Conservation (phyloP, 805 yeast genomes). For the Wickerhamiella slavikovae region DNA sequence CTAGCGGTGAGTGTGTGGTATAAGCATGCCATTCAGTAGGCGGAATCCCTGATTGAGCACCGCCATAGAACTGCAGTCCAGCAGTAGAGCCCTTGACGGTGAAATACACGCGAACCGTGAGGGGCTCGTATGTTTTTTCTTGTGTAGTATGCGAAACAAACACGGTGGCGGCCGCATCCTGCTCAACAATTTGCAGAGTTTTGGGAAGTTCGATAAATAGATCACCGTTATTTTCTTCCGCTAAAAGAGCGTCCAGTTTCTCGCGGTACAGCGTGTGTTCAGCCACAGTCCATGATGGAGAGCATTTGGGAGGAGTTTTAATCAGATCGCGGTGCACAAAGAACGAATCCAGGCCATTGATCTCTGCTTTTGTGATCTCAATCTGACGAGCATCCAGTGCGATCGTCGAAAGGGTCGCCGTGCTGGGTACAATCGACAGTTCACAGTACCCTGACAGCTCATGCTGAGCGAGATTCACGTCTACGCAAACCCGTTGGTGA, state of each 20-base stretch:
- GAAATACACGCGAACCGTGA: slow-evolving; percentile 50
- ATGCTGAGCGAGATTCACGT: slow-evolving; percentile 50
- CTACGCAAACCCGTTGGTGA: slow-evolving; percentile 65
- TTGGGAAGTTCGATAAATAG: slow-evolving; percentile 44
- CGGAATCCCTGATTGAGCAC: slow-evolving; percentile 23
- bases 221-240: slow-evolving; percentile 42
- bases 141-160: slow-evolving; percentile 17
- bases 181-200: slow-evolving; percentile 36
- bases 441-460: slow-evolving; percentile 58
- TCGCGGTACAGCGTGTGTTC: slow-evolving; percentile 10
- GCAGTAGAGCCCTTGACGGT: slow-evolving; percentile 40
- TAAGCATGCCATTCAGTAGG: slow-evolving; percentile 59
- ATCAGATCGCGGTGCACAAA: slow-evolving; percentile 37
- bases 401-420: slow-evolving; percentile 33
- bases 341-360: slow-evolving; percentile 39
- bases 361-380: slow-evolving; percentile 33
- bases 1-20: slow-evolving; percentile 59
- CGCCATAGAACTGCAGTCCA: slow-evolving; percentile 61
- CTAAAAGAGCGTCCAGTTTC: slow-evolving; percentile 16
- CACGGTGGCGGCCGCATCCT: slow-evolving; percentile 21
- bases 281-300: slow-evolving; percentile 12
- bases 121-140: slow-evolving; percentile 35
- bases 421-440: slow-evolving; percentile 55
- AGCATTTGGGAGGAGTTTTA: slow-evolving; percentile 17
- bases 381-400: slow-evolving; percentile 62